A percentile compares a stretch with the other conserved stretches of the same genome.
Evolutionary conservation across 768 basidiomycete species (phyloP).

Genomic region (Guyanaporus albipodus): DNA sequence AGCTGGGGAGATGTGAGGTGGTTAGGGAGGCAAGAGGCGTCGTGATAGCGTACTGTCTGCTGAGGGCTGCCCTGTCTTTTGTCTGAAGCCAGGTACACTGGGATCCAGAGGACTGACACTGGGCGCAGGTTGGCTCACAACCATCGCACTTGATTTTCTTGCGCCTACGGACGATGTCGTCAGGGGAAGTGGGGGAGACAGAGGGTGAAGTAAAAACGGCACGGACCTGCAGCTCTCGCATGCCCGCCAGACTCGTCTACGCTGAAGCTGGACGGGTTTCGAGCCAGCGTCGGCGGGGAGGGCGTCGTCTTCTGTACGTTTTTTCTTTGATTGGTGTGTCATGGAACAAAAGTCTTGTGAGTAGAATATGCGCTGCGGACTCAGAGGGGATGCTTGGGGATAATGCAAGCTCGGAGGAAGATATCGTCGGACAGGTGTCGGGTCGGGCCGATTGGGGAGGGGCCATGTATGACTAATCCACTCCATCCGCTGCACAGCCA

Average conservation of each 20-base stretch:
- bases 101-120: slow-evolving; percentile 69
- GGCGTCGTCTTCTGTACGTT: slow-evolving; percentile 59
- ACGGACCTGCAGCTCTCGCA: slow-evolving; percentile 85
- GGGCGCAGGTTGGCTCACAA: slow-evolving; percentile 79
- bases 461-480: slow-evolving; percentile 33
- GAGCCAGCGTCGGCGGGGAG: slow-evolving; percentile 49
- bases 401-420: slow-evolving; percentile 25
- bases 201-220: slow-evolving; percentile 9
- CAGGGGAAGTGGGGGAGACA: slow-evolving; percentile 11
- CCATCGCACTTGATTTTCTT: slow-evolving; percentile 96
- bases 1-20: slow-evolving; percentile 43
- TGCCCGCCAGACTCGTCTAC: slow-evolving; percentile 81
- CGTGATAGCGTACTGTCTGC: slow-evolving; percentile 67
- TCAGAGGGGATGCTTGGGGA: slow-evolving; percentile 14
- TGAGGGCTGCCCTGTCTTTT: slow-evolving; percentile 85
- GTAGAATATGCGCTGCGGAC: slow-evolving; percentile 23
- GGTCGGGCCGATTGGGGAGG: slow-evolving; percentile 33
- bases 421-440: slow-evolving; percentile 36
- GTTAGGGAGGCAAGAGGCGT: slow-evolving; percentile 4
- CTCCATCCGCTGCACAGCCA: slow-evolving; percentile 29
- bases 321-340: slow-evolving; percentile 70
- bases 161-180: slow-evolving; percentile 45
- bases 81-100: slow-evolving; percentile 89
- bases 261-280: slow-evolving; percentile 75
- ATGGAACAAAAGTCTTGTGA: slow-evolving; percentile 46